Evolutionary conservation across 495 filamentous ascomycete genomes (phyloP).

Genomic region (Penicillium diatomitis): DNA sequence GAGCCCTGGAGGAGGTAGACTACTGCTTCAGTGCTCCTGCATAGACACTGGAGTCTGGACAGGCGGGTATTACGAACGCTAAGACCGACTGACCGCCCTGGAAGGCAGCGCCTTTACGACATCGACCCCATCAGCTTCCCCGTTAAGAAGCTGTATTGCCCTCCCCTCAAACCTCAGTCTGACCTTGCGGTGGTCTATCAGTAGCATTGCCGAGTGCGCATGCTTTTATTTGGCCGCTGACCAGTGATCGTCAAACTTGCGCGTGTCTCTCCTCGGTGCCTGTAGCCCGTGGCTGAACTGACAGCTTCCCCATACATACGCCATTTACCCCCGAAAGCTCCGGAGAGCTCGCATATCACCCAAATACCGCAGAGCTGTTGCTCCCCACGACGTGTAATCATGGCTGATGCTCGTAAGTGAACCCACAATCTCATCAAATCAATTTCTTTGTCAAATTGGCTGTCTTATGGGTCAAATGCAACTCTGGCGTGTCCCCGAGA

Average conservation of each 20-base stretch:
- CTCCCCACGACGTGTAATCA: constrained; percentile 28
- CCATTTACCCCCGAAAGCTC: constrained; percentile 8
- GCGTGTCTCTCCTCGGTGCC: constrained; percentile 24
- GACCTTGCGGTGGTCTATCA: not conserved
- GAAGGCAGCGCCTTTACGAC: constrained; percentile 14
- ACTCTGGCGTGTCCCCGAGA: constrained; percentile 20
- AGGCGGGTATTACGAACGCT: constrained; percentile 16
- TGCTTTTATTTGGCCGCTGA: not conserved
- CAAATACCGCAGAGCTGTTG: constrained; percentile 22
- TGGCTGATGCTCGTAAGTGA: constrained; percentile 34
- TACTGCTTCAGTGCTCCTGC: no score
- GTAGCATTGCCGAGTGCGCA: not conserved
- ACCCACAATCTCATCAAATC: not conserved
- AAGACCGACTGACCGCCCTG: constrained; percentile 20
- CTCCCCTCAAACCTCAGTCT: constrained; percentile 8
- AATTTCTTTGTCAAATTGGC: not conserved
- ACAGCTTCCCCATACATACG: constrained; percentile 12
- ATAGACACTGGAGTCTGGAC: not conserved
- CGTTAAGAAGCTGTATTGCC: not conserved
- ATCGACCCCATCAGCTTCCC: constrained; percentile 16
- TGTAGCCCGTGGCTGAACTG: constrained; percentile 20
- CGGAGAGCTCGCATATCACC: constrained; percentile 14
- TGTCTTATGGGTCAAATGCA: constrained; percentile 8
- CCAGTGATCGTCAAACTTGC: constrained; percentile 6
- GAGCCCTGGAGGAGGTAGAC: not conserved